Evolutionary conservation across 139 green algal species (phyloP).

Genomic region (Chlamydomonas sphaeroides): DNA sequence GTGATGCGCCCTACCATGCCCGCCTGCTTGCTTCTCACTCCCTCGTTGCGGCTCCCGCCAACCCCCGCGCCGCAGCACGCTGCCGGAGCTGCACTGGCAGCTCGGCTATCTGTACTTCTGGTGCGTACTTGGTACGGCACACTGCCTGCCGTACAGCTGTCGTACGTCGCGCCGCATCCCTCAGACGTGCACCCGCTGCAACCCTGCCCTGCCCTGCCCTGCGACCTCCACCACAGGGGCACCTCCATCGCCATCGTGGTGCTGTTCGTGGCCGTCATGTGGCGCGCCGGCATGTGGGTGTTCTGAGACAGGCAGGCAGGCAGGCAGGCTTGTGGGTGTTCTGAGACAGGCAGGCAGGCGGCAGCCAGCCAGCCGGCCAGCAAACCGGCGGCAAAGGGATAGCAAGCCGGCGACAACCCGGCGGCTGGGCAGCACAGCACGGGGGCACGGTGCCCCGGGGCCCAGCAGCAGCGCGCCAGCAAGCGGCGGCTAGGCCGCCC

Average conservation of each 20-base stretch:
- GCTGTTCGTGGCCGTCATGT: constrained; percentile 8
- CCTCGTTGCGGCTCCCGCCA: too few relatives aligned
- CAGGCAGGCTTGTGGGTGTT: constrained; percentile 1
- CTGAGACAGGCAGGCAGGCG: not conserved
- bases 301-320: not conserved
- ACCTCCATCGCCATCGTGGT: constrained; percentile 3
- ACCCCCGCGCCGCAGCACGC: not conserved
- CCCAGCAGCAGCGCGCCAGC: too few relatives aligned
- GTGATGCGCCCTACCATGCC: too few relatives aligned
- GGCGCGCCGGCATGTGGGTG: constrained; percentile 7
- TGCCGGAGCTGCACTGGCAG: constrained; percentile 33
- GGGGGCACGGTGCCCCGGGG: too few relatives aligned
- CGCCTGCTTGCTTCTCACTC: too few relatives aligned
- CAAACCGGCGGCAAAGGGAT: too few relatives aligned
- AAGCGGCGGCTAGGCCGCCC: too few relatives aligned
- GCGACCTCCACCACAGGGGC: not conserved
- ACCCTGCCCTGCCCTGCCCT: not conserved
- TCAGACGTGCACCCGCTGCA: not conserved
- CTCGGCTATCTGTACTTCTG: constrained; percentile 43
- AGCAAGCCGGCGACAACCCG: too few relatives aligned
- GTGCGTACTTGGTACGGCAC: not conserved
- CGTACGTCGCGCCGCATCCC: not conserved
- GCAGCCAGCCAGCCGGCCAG: too few relatives aligned
- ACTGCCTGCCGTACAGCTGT: not conserved
- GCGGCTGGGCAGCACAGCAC: too few relatives aligned